A percentile compares a stretch with the other conserved stretches of the same genome.
Conservation (phyloP, 2,329 filamentous ascomycete genomes). For the Metarhizium anisopliae region DNA sequence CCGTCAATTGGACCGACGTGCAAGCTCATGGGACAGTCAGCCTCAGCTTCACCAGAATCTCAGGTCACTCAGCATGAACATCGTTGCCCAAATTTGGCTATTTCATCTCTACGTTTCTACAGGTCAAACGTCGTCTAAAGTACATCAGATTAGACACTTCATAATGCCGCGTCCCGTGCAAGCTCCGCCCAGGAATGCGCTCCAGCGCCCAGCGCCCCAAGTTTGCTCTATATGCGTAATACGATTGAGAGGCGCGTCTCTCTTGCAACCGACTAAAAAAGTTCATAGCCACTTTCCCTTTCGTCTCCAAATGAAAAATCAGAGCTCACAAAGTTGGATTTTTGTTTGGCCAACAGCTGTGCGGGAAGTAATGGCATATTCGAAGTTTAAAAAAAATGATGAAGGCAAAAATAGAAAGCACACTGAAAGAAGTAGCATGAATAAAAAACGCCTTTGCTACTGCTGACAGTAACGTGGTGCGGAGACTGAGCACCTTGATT, state of each 20-base stretch:
- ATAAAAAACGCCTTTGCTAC: not conserved
- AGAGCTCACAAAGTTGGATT: not conserved
- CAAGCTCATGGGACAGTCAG: not conserved
- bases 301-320: not conserved
- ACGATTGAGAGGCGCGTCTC: conserved; percentile 14
- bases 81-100: not conserved
- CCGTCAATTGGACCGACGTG: not conserved
- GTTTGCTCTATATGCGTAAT: conserved; percentile 29
- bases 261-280: conserved; percentile 15
- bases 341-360: conserved; percentile 1
- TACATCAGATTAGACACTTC: conserved; percentile 30
- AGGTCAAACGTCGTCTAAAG: conserved; percentile 28
- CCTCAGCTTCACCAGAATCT: not conserved
- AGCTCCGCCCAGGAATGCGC: conserved; percentile 11
- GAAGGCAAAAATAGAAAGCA: conserved; percentile 7
- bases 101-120: conserved; percentile 32
- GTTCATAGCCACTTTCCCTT: not conserved
- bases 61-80: not conserved
- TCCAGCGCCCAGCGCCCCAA: conserved; percentile 25
- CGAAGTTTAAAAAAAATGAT: conserved; percentile 11
- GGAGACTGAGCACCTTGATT: not conserved
- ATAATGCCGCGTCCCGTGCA: conserved; percentile 25
- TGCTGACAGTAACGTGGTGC: not conserved
- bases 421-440: not conserved
- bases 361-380: conserved; percentile 12